A percentile compares a stretch with the other conserved stretches of the same genome.
These are phyloP conservation scores for Kernera saxatilis DNA, from an alignment of 345 rosid genomes.

Conservation along the genomic window DNA sequence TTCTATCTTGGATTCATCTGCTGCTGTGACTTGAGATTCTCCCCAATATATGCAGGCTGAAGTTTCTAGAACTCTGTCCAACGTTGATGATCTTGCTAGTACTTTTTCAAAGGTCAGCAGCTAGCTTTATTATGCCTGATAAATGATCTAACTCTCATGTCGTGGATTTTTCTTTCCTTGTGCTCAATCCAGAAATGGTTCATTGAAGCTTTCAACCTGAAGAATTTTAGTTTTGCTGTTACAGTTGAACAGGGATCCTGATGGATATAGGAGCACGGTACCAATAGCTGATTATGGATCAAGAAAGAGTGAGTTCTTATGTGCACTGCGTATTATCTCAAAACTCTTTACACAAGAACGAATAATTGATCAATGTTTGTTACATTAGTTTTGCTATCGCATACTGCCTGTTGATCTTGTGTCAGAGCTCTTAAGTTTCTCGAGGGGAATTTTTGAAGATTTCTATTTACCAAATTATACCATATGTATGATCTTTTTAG, in stretches of 20 bases:
- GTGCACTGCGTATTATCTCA: background rate
- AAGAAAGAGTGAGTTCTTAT: constrained; percentile 64
- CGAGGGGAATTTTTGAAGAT: background rate
- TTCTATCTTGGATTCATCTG: background rate
- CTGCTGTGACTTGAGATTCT: background rate
- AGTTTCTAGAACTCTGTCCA: constrained; percentile 46
- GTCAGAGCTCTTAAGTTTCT: background rate
- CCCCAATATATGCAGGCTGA: constrained; percentile 49
- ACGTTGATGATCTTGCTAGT: constrained; percentile 68
- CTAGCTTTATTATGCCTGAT: background rate
- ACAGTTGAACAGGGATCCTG: constrained; percentile 66
- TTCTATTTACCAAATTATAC: background rate
- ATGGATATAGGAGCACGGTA: constrained; percentile 48
- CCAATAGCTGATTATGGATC: constrained; percentile 53
- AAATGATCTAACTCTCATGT: background rate
- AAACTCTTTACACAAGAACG: background rate
- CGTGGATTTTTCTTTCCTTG: background rate
- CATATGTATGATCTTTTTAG: background rate
- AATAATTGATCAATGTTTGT: background rate
- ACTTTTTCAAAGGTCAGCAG: constrained; percentile 84
- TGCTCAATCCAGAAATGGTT: background rate
- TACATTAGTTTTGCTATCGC: background rate
- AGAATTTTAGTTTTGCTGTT: background rate
- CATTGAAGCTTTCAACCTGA: background rate
- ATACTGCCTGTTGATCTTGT: background rate